A percentile compares a stretch with the other conserved stretches of the same genome.
These are phyloP conservation scores for Phytophthora vignae DNA, from an alignment of 352 stramenopile species.

Conservation along the genomic window DNA sequence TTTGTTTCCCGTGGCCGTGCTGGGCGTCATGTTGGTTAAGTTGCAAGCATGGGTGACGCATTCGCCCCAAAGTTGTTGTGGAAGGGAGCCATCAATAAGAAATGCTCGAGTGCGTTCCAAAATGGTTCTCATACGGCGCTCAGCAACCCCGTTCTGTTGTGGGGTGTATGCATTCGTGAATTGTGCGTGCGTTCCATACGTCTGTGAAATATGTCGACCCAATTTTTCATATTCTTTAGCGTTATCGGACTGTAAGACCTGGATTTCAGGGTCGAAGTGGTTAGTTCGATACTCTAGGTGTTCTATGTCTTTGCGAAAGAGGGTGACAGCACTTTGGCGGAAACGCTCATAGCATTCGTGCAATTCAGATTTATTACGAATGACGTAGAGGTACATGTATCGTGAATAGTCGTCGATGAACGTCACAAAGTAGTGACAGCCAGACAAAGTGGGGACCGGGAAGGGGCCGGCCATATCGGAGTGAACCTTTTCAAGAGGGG, in stretches of 20 bases:
- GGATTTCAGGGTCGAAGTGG: neutral
- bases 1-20: neutral
- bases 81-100: constrained; percentile 1
- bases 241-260: neutral
- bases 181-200: neutral
- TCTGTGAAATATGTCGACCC: neutral
- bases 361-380: constrained; percentile 1
- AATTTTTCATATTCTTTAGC: neutral
- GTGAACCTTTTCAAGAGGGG: neutral
- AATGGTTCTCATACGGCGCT: neutral
- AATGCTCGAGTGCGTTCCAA: neutral
- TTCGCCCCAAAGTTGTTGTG: neutral
- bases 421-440: neutral
- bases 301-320: neutral
- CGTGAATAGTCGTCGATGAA: neutral
- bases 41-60: neutral
- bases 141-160: neutral
- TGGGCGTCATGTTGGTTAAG: neutral
- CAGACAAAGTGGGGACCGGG: neutral
- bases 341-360: neutral
- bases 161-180: neutral
- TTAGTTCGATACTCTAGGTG: constrained; percentile 1
- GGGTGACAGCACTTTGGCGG: neutral
- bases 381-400: neutral
- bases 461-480: neutral